A percentile compares a stretch with the other conserved stretches of the same genome.
These are phyloP conservation scores for Daldinia loculata DNA, from an alignment of 495 filamentous ascomycete species.

Conservation along the genomic window DNA sequence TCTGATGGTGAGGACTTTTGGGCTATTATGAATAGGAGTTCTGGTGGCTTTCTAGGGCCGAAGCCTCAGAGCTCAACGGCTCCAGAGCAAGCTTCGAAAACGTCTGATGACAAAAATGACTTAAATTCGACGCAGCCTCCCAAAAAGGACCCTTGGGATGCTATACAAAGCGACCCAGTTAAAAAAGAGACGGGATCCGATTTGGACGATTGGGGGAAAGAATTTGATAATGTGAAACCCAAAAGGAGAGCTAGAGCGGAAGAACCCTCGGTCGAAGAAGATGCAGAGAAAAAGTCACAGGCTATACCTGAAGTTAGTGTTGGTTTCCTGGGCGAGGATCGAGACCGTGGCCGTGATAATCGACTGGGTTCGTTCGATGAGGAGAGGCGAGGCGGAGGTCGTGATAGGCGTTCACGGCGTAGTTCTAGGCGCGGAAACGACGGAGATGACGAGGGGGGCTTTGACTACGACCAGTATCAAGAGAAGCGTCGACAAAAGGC, in stretches of 20 bases:
- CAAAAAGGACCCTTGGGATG: neutral
- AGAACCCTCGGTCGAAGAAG: neutral
- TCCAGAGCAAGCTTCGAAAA: neutral
- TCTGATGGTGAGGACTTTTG: conserved; percentile 24
- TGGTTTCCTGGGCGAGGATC: neutral
- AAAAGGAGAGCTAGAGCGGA: neutral
- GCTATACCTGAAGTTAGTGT: neutral
- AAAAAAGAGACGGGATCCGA: neutral
- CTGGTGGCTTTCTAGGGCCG: neutral
- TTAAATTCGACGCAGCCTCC: neutral
- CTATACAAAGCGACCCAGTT: neutral
- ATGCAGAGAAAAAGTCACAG: neutral
- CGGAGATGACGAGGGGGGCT: conserved; percentile 46
- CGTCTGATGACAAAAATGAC: neutral
- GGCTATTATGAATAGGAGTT: conserved; percentile 11
- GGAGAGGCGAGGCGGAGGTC: conserved; percentile 7
- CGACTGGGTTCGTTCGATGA: neutral
- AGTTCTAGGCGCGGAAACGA: conserved; percentile 18
- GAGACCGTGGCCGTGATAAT: conserved; percentile 13
- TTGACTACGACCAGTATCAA: conserved; percentile 48
- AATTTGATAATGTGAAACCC: conserved; percentile 7
- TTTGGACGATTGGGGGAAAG: conserved; percentile 14
- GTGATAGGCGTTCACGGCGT: conserved; percentile 24
- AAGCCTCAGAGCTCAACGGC: neutral
- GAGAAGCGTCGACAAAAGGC: conserved; percentile 50